Evolutionary conservation across 2,329 filamentous ascomycete genomes (phyloP).

Genomic region (Mariannaea sp.): DNA sequence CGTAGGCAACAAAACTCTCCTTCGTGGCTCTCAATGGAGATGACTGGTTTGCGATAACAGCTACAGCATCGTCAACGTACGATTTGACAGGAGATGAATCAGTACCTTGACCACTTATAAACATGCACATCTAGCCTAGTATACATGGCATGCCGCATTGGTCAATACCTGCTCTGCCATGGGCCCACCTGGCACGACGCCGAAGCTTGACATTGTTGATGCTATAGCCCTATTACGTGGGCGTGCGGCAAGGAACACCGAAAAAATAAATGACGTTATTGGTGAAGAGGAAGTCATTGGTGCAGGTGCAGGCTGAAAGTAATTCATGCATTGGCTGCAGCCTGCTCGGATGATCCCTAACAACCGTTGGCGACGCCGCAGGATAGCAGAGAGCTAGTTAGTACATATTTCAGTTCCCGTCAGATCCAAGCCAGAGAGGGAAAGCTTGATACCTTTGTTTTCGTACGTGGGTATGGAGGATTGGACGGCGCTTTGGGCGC

Average conservation of each 20-base stretch:
- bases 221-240: not conserved
- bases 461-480: no score
- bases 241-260: not conserved
- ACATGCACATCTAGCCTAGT: not conserved
- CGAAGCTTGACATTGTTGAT: not conserved
- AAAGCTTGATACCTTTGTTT: no score
- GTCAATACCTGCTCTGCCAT: not conserved
- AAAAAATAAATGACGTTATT: not conserved
- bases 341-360: not conserved
- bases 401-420: not conserved
- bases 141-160: conserved; percentile 5
- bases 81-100: not conserved
- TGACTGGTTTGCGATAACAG: not conserved
- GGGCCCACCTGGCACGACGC: conserved; percentile 1
- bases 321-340: not conserved
- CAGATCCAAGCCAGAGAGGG: no score
- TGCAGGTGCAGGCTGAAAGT: conserved; percentile 1
- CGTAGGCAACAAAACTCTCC: not conserved
- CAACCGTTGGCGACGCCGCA: no score
- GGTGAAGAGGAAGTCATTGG: not conserved
- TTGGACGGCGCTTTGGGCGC: no score
- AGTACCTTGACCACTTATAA: not conserved
- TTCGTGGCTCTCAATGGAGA: not conserved
- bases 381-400: not conserved
- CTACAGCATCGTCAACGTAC: not conserved